Percentiles rank a stretch among this genome's conserved stretches.
Evolutionary conservation across 2,329 filamentous ascomycete species (phyloP).

Genomic region (Ophiostoma perfectum): DNA sequence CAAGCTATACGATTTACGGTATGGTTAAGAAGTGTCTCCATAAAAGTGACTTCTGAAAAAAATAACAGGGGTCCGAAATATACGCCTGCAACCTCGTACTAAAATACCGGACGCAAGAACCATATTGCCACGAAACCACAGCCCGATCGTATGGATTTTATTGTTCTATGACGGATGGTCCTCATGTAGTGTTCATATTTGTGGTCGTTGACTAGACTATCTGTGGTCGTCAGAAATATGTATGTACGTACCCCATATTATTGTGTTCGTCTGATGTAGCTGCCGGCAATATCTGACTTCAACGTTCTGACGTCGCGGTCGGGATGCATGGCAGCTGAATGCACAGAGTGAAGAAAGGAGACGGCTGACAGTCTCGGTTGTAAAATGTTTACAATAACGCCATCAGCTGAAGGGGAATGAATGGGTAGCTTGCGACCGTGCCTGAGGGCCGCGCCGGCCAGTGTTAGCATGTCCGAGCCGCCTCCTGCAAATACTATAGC

Average conservation of each 20-base stretch:
- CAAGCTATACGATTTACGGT: no score
- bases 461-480: no score
- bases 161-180: not conserved
- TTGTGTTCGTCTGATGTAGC: not conserved
- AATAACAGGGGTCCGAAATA: no score
- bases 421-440: not conserved
- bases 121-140: not conserved
- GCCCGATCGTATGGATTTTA: not conserved
- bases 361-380: no score
- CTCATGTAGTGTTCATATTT: not conserved
- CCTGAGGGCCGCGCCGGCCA: no score
- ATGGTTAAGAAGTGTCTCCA: no score
- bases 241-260: no score
- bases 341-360: not conserved
- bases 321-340: not conserved
- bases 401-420: not conserved
- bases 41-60: no score
- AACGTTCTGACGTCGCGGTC: not conserved
- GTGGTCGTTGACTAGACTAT: not conserved
- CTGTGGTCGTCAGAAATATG: not conserved
- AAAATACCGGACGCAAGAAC: not conserved
- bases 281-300: not conserved
- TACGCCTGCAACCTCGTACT: not conserved
- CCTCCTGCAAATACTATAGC: no score
- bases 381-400: not conserved